Evolutionary conservation across 202 grass and related monocot species (phyloP).

Genomic region (Hordeum pubiflorum): DNA sequence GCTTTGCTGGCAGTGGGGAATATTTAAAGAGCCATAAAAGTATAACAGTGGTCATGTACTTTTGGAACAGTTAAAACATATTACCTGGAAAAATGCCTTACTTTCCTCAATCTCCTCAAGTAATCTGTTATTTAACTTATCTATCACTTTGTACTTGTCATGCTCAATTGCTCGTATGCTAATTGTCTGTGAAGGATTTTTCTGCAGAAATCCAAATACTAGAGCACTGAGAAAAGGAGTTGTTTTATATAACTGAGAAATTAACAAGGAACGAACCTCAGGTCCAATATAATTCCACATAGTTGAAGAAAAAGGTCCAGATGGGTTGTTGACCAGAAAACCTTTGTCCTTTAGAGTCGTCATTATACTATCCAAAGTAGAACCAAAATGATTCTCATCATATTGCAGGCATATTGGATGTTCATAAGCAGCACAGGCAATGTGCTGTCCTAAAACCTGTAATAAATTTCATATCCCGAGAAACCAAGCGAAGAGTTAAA

Average conservation of each 20-base stretch:
- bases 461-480: slow-evolving; percentile 10
- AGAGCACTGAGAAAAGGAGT: slow-evolving; percentile 12
- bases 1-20: not conserved
- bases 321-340: slow-evolving; percentile 49
- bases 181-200: slow-evolving; percentile 65
- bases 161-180: slow-evolving; percentile 86
- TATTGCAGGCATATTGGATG: slow-evolving; percentile 79
- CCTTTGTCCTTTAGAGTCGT: slow-evolving; percentile 60
- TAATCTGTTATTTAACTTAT: slow-evolving; percentile 51
- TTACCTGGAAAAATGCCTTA: slow-evolving; percentile 88
- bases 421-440: slow-evolving; percentile 89
- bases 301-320: slow-evolving; percentile 55
- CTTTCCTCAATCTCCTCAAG: slow-evolving; percentile 98
- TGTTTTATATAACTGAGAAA: slow-evolving; percentile 16
- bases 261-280: slow-evolving; percentile 45
- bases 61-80: not conserved
- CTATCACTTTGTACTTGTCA: slow-evolving; percentile 64
- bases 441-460: slow-evolving; percentile 76
- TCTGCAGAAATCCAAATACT: slow-evolving; percentile 38
- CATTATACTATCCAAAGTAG: slow-evolving; percentile 36
- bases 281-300: slow-evolving; percentile 89
- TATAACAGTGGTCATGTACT: not conserved
- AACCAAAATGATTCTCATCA: slow-evolving; percentile 67
- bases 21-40: not conserved
- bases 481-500: slow-evolving; percentile 15